phyloP scores from a whole-genome alignment of 2,329 filamentous ascomycete species.

The Fusarium agapanthi region DNA sequence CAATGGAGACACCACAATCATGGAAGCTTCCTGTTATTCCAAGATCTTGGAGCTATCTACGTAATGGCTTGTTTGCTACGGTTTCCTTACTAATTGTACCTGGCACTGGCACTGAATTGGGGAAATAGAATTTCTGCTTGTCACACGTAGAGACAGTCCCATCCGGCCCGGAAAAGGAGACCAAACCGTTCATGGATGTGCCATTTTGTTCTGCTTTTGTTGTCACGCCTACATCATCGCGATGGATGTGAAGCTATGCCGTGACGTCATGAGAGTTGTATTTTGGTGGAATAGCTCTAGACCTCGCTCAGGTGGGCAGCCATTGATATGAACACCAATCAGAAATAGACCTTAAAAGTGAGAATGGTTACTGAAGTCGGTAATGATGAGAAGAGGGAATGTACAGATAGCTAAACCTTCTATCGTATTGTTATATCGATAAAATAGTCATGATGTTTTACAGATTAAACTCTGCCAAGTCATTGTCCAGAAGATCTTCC shows the following conservation, averaged over 20 bases:
- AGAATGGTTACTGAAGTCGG: not conserved
- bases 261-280: constrained; percentile 40
- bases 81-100: constrained; percentile 2
- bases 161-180: not conserved
- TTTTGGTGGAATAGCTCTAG: constrained; percentile 5
- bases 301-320: not conserved
- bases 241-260: constrained; percentile 21
- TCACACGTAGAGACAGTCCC: constrained; percentile 2
- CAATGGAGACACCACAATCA: constrained; percentile 19
- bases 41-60: constrained; percentile 26
- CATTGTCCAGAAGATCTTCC: not conserved
- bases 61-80: constrained; percentile 22
- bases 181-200: constrained; percentile 1
- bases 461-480: not conserved
- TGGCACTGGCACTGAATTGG: not conserved
- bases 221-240: constrained; percentile 41
- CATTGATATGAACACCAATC: not conserved
- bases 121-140: constrained; percentile 19
- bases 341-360: not conserved
- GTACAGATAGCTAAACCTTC: not conserved
- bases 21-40: constrained; percentile 20
- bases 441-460: not conserved
- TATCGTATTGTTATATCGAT: not conserved
- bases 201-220: not conserved
- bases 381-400: not conserved